Conservation (phyloP, 768 basidiomycete species). For the Pholiota molesta region DNA sequence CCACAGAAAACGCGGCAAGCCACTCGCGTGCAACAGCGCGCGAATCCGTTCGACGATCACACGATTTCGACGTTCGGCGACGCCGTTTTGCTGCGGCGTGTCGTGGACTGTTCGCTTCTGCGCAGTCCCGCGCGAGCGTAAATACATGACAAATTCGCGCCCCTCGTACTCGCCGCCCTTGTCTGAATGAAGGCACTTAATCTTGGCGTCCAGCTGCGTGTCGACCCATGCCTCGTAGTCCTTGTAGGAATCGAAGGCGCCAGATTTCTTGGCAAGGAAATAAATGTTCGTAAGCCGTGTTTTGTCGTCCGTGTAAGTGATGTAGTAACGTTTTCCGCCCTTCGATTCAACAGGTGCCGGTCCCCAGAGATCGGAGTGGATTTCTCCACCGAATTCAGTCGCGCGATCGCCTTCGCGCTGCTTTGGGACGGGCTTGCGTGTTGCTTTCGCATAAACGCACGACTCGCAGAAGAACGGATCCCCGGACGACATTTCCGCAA, state of each 20-base stretch:
- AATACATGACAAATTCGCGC: conserved; percentile 32
- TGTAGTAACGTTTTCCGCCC: conserved; percentile 33
- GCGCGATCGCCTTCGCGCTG: conserved; percentile 31
- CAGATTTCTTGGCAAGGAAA: conserved; percentile 29
- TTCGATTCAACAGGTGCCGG: conserved; percentile 32
- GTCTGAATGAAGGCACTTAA: conserved; percentile 43
- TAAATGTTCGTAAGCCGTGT: conserved; percentile 28
- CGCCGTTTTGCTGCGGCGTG: conserved; percentile 46
- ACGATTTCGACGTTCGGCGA: conserved; percentile 43
- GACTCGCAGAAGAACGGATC: conserved; percentile 39
- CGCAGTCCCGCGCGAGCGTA: conserved; percentile 38
- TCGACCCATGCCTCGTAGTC: conserved; percentile 33
- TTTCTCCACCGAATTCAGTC: conserved; percentile 32
- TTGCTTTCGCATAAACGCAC: conserved; percentile 46
- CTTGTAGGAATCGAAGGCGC: conserved; percentile 18
- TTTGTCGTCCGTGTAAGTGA: conserved; percentile 41
- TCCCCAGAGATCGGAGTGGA: conserved; percentile 50
- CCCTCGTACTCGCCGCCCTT: conserved; percentile 46
- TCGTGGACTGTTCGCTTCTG: conserved; percentile 42
- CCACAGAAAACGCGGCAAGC: conserved; percentile 34
- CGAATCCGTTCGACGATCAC: conserved; percentile 35
- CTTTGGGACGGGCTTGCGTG: conserved; percentile 32
- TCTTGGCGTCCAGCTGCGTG: conserved; percentile 28
- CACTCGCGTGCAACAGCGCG: conserved; percentile 37
- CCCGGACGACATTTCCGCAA: conserved; percentile 6